Base-by-base conservation (phyloP, 2,329 filamentous ascomycete genomes). In the Sclerotinia borealis region DNA sequence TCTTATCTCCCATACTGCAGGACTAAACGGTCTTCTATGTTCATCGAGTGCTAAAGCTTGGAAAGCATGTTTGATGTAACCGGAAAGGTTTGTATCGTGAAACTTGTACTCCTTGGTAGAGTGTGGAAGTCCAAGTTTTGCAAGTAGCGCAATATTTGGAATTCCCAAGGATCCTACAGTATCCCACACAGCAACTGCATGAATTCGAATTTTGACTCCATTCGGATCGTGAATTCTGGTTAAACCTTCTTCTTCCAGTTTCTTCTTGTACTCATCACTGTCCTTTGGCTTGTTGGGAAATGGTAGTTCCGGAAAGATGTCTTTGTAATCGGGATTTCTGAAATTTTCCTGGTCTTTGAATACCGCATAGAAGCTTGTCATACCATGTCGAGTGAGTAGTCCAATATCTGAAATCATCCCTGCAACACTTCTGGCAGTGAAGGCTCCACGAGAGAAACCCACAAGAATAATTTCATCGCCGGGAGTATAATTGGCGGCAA, bases 41-140 rank as follows among this genome's bases (percentile, higher is more conserved):
- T 83, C 80, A 66, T 82, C 80, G 10, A 82, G 75, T 7, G 79
- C 79, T 8, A 83, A 72, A 10, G 79, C 80, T 65, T 83, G 80
- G 64, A 83, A 82, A 2, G 80, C 80, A 69, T 81, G 74, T 63
- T 77, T 73, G 39, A 82, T 76, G 63, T 74, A 74, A 52, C 71
- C 68, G 10, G 75, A 76, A 60, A 81, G 73, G 58, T 76, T 74
- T 4, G 79, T 81, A 69, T 80, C 77, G 61, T 76, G 77, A 65
- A 80, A 80, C 27, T 69, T 72, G 59, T 74, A 72, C 72, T 60
- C 77, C 67, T 69, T 72, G 4, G 69, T 72, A 3, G 77, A 71
- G 29, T 77, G 76, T 10, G 76, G 72, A 8, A 72, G 58, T 11
- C 71, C 71, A 47, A 74, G 75, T 5, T 73, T 74, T 10, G 71